These are phyloP conservation scores for Tilletia setariae DNA, from an alignment of 1,284 basidiomycete genomes.

Conservation along the genomic window DNA sequence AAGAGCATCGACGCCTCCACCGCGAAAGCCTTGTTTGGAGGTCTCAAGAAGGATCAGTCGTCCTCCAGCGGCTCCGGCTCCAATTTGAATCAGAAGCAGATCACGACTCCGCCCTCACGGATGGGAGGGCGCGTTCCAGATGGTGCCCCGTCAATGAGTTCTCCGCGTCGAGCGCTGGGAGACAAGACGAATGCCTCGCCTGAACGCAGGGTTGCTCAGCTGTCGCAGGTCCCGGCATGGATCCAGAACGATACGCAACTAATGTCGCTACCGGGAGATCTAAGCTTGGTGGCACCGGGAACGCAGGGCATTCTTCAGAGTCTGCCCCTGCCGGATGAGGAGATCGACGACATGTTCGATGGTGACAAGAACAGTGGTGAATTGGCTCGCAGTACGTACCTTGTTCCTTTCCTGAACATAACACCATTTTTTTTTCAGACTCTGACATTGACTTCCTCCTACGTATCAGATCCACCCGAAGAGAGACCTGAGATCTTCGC, in stretches of 20 bases:
- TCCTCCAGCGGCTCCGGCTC: neutral
- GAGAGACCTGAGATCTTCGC: slow-evolving; percentile 7
- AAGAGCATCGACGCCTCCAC: slow-evolving; percentile 7
- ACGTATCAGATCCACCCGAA: neutral
- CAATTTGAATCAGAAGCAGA: neutral
- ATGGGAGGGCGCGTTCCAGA: neutral
- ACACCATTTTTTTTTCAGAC: neutral
- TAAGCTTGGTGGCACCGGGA: neutral
- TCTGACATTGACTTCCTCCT: neutral
- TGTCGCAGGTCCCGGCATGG: neutral
- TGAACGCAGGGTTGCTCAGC: neutral
- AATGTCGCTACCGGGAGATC: neutral
- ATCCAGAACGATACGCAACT: neutral
- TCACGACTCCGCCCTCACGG: neutral
- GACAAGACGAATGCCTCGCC: slow-evolving; percentile 15
- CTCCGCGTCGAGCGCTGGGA: slow-evolving; percentile 2
- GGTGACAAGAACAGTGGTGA: slow-evolving; percentile 4
- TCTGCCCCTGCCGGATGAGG: neutral
- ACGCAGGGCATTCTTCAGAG: neutral
- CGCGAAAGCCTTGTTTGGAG: slow-evolving; percentile 7
- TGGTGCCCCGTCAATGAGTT: neutral
- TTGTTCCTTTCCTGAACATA: neutral
- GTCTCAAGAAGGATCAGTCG: neutral
- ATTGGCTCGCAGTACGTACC: neutral
- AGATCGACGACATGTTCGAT: neutral